Percentiles rank a stretch among this genome's conserved stretches.
phyloP scores from a whole-genome alignment of 1,284 basidiomycete genomes.

The Moniliella sp. region DNA sequence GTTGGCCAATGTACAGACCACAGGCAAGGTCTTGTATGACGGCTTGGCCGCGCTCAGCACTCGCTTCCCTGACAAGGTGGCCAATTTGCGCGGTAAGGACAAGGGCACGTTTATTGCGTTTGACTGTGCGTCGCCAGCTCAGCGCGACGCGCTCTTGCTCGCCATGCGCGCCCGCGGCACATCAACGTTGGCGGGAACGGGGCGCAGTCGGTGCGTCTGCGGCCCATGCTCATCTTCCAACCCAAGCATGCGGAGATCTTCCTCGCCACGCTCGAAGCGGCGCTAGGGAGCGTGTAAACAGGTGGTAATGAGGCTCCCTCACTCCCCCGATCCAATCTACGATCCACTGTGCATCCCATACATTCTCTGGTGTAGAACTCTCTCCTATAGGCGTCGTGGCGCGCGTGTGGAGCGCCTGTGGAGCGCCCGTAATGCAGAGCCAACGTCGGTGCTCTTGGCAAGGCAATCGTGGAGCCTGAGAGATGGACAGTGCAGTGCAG shows the following conservation, averaged over 20 bases:
- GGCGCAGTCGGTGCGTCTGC: slow-evolving; percentile 36
- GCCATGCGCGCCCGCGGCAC: slow-evolving; percentile 36
- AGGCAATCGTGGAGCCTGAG: no score
- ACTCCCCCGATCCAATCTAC: no score
- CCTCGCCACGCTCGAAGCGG: slow-evolving; percentile 28
- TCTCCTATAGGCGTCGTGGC: no score
- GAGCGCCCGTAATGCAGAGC: no score
- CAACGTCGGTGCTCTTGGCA: no score
- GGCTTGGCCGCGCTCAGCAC: slow-evolving; percentile 26
- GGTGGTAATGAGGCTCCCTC: no score
- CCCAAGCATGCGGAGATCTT: slow-evolving; percentile 36
- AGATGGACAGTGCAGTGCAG: no score
- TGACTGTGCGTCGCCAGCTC: slow-evolving; percentile 35
- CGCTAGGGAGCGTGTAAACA: slow-evolving; percentile 19
- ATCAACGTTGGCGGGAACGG: slow-evolving; percentile 37
- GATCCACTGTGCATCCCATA: no score
- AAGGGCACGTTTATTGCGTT: slow-evolving; percentile 40
- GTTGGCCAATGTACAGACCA: slow-evolving; percentile 32
- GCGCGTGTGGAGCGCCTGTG: no score
- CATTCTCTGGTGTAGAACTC: no score
- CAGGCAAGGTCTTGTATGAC: slow-evolving; percentile 34
- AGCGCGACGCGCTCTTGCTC: slow-evolving; percentile 36
- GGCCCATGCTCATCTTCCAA: slow-evolving; percentile 39
- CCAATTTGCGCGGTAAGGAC: slow-evolving; percentile 37
- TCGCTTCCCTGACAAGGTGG: slow-evolving; percentile 12